Conservation (phyloP, 1,139 yeast species). For the Candida gigantensis region DNA sequence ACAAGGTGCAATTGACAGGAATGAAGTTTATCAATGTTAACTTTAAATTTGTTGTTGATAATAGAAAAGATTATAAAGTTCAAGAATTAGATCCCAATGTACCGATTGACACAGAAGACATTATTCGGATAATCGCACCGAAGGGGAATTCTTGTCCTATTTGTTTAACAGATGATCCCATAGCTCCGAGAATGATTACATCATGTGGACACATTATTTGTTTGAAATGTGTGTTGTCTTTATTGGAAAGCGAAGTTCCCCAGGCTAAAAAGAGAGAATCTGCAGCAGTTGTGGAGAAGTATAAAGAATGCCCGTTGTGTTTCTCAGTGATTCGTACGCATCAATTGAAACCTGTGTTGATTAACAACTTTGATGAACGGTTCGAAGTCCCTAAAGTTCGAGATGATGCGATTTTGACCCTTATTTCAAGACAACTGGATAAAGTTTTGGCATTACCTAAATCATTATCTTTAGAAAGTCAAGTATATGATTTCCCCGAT, state of each 20-base stretch:
- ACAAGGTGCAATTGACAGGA: constrained; percentile 53
- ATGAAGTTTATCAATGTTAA: constrained; percentile 80
- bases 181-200: constrained; percentile 90
- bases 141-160: constrained; percentile 86
- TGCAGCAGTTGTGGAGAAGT: constrained; percentile 47
- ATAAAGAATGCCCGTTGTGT: constrained; percentile 86
- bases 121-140: constrained; percentile 73
- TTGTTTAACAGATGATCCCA: constrained; percentile 78
- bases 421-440: constrained; percentile 71
- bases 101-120: constrained; percentile 61
- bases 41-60: constrained; percentile 77
- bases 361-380: constrained; percentile 54
- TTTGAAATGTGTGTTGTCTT: constrained; percentile 72
- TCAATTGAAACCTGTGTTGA: constrained; percentile 70
- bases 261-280: constrained; percentile 36
- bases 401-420: constrained; percentile 58
- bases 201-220: constrained; percentile 94
- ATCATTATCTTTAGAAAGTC: constrained; percentile 29
- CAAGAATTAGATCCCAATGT: constrained; percentile 75
- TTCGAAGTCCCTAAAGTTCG: constrained; percentile 64
- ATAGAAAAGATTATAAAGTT: constrained; percentile 49
- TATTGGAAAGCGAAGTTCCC: constrained; percentile 61
- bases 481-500: constrained; percentile 18
- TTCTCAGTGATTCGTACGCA: constrained; percentile 59
- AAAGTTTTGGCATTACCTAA: constrained; percentile 67